Base-by-base conservation (phyloP, 164 flowering plant genomes). In the Stephania cephalantha region DNA sequence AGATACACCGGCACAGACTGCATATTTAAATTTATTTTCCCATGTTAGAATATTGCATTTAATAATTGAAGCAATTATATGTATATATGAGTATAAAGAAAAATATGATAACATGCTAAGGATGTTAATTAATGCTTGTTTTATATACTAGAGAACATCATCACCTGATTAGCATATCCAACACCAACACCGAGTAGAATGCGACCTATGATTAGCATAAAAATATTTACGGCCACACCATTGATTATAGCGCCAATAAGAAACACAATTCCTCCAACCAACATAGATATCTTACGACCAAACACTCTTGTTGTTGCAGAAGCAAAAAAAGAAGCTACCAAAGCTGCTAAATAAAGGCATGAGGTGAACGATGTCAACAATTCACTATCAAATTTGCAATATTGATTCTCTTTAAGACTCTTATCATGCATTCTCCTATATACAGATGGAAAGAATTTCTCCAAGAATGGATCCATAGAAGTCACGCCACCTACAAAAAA, bases 141-240 rank as follows among this genome's bases (percentile, higher is more conserved):
- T 25, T 25, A 25, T 25, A 25, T 25, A 25, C 25, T 25, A 25
- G 25, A 25, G 5, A 17, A 7, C 25, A 9, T 64, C 4, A 45
- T n/a, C 69, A 79, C 82, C 82, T 81, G 83, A 67, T 71, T 81
- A 1, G 79, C 81, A 12, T 72, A 81, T 1, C 83, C 83, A 4
- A 81, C 79, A n/a, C 81, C 83, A 5, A 78, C 42, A 71, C 83
- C 83, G 5, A 81, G 79, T n/a, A 81, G 68, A 22, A 78, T 22
- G 29, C 83, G 77, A 55, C 83, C 83, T 17, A 81, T 68, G 35
- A 81, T 78, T 9, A 81, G 79, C 83, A 81, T 78, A 5, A 52
- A 77, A 0, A 81, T 68, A 31, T 78, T 73, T 2, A 3, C 13
- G 7, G 83, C 83, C 2, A 74, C 77, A 25, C 77, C 83, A 25